These are phyloP conservation scores for Lavandula angustifolia DNA, from an alignment of 257 asterid species.

Conservation along the genomic window DNA sequence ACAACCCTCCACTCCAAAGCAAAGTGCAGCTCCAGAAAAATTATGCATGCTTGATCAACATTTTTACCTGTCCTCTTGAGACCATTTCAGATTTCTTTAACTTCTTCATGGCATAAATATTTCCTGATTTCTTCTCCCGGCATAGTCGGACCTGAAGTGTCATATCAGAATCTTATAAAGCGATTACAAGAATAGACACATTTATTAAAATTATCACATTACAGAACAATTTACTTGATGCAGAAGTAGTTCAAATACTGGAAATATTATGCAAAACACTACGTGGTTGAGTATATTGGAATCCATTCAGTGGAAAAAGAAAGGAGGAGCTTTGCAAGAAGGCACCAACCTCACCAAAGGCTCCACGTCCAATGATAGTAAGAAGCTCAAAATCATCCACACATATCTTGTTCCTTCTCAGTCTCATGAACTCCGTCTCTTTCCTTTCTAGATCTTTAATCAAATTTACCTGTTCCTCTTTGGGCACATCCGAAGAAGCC, in stretches of 20 bases:
- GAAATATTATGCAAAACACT: background rate
- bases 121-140: slow-evolving; percentile 90
- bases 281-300: background rate
- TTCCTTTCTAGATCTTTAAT: slow-evolving; percentile 90
- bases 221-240: background rate
- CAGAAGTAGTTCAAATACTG: no score
- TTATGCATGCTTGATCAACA: slow-evolving; percentile 20
- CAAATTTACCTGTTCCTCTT: slow-evolving; percentile 81
- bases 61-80: slow-evolving; percentile 90
- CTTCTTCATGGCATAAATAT: slow-evolving; percentile 98
- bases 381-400: slow-evolving; percentile 97
- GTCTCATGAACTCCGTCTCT: slow-evolving; percentile 94
- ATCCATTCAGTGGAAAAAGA: slow-evolving; percentile 4
- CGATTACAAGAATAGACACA: background rate
- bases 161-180: slow-evolving; percentile 24
- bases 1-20: background rate
- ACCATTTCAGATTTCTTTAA: slow-evolving; percentile 97
- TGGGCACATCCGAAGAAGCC: slow-evolving; percentile 97
- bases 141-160: slow-evolving; percentile 81
- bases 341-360: slow-evolving; percentile 88
- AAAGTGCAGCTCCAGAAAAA: slow-evolving; percentile 1
- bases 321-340: slow-evolving; percentile 25
- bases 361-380: slow-evolving; percentile 96
- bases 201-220: slow-evolving; percentile 7
- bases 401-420: slow-evolving; percentile 90